Base-by-base conservation (phyloP, 495 filamentous ascomycete species). In the Viridothelium virens region DNA sequence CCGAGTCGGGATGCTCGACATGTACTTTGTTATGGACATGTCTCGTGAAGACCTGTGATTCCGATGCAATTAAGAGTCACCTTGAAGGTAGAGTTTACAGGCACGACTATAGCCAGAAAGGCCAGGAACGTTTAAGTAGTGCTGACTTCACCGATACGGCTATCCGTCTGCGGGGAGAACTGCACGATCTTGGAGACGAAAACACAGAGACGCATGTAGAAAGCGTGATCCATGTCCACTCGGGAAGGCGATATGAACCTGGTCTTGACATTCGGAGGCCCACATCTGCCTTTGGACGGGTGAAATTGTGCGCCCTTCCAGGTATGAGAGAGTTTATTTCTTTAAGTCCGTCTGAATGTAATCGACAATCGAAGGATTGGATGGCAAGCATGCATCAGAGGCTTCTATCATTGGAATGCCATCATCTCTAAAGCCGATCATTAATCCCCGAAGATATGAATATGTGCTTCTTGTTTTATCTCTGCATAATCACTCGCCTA, bases 11-110 rank as follows among this genome's bases (percentile, higher is more conserved):
- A 5, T 53, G 48, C 48, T 25, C 48, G 9, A 11, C 48, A 11
- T 53, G 48, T n/a, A 53, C 9, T 53, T n/a, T 53, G 10, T 53
- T 53, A 1, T 53, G 48, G 48, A 53, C 48, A 14, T 53, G 48
- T 25, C 48, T 53, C 5, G 48, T 53, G 5, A n/a, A 53, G 48
- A 53, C 10, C 12, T 53, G 48, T 53, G 12, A 14, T 25, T 9
- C 48, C 48, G 48, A 53, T 53, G 48, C 48, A 53, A 53, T 53
- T n/a, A 18, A 53, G 48, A 53, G 48, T 18, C 48, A 53, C 18
- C 11, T 53, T 18, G 48, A 53, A 53, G 48, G 48, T 53, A 11
- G 48, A 53, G 48, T 53, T 0, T 53, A 53, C 16, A 16, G 41
- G 9, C 7, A 9, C 41, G 9, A 53, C 18, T 25, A 25, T n/a